Base-by-base conservation (phyloP, 2,329 filamentous ascomycete species). In the Hansfordia pulvinata region DNA sequence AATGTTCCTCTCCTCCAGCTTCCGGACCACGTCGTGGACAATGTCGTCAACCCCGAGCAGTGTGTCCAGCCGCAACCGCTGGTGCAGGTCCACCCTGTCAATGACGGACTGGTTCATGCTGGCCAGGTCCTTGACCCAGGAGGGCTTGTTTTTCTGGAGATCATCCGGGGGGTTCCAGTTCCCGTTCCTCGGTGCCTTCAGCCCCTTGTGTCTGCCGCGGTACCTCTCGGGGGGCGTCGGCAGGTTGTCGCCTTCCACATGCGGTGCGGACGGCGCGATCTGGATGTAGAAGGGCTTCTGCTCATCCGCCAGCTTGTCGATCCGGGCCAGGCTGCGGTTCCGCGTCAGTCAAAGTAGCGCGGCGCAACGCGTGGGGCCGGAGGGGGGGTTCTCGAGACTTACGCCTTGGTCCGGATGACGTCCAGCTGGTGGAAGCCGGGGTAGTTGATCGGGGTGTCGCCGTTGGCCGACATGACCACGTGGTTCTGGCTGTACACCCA, bases 401-500 rank as follows among this genome's bases (percentile, higher is more conserved):
- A 53, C 0, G 74, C 64, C 34, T 75, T 71, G 3, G 63, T 41
- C 0, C 67, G 60, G 10, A 79, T 56, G 6, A 82, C 50, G 37
- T 81, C 76, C 3, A 62, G 58, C 21, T 53, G 47, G 36, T 58
- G 47, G 17, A 50, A 22, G 7, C 43, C 42, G 17, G 46, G 38
- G 19, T 54, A 51, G 30, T 46, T 53, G 10, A 46, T 39, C 1
- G 54, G 53, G 1, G 30, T 29, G 2, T 71, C 61, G 1, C 56
- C 49, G 37, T 81, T 75, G 8, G 67, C 59, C 33, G 75, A 65
- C 42, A 73, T 76, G 4, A 64, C 73, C 2, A 67, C 57, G 40
- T 81, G 78, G 15, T 72, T 58, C 41, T 81, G 82, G 16, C 64
- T 56, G 39, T 82, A 82, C 0, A 76, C 82, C 35, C 61, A 66